A percentile compares a stretch with the other conserved stretches of the same genome.
phyloP scores from a whole-genome alignment of 495 filamentous ascomycete genomes.

The Lindgomyces ingoldianus region DNA sequence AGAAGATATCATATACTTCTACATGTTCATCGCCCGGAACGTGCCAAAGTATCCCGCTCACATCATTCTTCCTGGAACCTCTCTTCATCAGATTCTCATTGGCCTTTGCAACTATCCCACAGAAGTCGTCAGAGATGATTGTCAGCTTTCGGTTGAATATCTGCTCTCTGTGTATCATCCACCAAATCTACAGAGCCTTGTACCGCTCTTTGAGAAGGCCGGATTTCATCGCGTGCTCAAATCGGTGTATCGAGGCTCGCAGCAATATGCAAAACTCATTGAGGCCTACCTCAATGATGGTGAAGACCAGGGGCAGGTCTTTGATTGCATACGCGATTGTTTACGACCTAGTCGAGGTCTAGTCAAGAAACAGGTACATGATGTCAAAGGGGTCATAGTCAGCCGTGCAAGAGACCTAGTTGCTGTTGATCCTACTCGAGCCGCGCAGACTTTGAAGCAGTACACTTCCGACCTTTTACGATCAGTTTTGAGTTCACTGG shows the following conservation, averaged over 20 bases:
- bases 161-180: conserved; percentile 91
- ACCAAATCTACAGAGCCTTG: conserved; percentile 70
- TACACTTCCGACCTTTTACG: conserved; percentile 71
- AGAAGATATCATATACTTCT: conserved; percentile 88
- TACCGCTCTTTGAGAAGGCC: conserved; percentile 76
- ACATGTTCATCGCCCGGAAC: conserved; percentile 97
- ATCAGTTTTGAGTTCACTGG: conserved; percentile 65
- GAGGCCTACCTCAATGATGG: conserved; percentile 84
- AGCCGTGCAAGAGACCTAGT: conserved; percentile 68
- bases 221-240: conserved; percentile 93
- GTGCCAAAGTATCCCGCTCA: conserved; percentile 96
- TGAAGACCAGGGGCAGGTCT: conserved; percentile 69
- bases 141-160: conserved; percentile 93
- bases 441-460: conserved; percentile 68
- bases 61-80: conserved; percentile 82
- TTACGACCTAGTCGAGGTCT: conserved; percentile 71
- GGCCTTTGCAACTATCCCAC: conserved; percentile 84
- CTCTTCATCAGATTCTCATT: conserved; percentile 75
- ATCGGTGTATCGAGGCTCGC: conserved; percentile 78
- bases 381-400: conserved; percentile 71
- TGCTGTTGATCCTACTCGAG: conserved; percentile 63
- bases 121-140: conserved; percentile 83
- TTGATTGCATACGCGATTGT: conserved; percentile 79
- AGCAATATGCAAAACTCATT: conserved; percentile 75
- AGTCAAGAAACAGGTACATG: conserved; percentile 70